Percentiles rank a stretch among this genome's conserved stretches.
These are phyloP conservation scores for Cylindrodendrum hubeiense DNA, from an alignment of 2,329 filamentous ascomycete genomes.

Conservation along the genomic window DNA sequence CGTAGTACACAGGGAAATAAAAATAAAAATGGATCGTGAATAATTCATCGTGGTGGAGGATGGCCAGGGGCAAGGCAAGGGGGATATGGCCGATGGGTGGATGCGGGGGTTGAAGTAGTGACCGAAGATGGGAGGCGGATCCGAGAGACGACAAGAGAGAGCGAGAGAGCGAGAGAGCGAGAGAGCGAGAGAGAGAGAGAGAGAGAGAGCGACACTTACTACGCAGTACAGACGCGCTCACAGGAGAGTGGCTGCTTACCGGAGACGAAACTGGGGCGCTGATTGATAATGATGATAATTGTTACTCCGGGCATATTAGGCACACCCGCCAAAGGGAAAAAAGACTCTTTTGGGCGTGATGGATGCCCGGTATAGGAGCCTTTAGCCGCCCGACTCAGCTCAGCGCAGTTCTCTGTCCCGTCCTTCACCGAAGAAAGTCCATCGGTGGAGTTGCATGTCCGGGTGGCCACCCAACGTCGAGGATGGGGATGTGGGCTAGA, in stretches of 20 bases:
- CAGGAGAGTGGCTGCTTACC: neutral
- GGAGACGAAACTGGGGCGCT: neutral
- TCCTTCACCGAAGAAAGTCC: neutral
- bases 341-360: neutral
- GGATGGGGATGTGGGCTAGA: conserved; percentile 7
- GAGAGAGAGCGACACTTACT: no score
- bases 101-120: conserved; percentile 12
- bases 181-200: neutral
- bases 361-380: conserved; percentile 23
- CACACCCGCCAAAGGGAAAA: conserved; percentile 2
- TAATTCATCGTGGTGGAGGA: neutral
- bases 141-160: neutral
- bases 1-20: conserved; percentile 12
- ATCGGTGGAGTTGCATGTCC: conserved; percentile 20
- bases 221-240: neutral
- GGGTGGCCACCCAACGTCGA: neutral
- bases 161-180: no score
- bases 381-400: neutral
- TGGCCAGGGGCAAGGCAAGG: neutral
- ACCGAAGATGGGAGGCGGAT: neutral
- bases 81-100: conserved; percentile 1
- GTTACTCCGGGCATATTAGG: conserved; percentile 6
- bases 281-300: conserved; percentile 20
- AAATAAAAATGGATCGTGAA: conserved; percentile 28
- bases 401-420: neutral